These are phyloP conservation scores for Suillus occidentalis DNA, from an alignment of 768 basidiomycete genomes.

Conservation along the genomic window DNA sequence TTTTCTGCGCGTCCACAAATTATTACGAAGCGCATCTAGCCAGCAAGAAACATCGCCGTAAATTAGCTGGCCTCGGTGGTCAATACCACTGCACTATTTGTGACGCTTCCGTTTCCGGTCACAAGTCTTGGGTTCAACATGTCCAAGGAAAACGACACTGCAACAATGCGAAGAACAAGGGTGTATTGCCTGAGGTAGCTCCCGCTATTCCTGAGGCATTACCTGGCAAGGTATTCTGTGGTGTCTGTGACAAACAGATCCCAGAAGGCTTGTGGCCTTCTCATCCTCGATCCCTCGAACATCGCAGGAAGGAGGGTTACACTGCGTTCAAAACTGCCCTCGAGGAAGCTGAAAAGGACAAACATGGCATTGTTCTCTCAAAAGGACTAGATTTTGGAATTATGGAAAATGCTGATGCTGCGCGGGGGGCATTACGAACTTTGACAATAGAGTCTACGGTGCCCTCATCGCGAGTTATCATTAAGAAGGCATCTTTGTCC, in stretches of 20 bases:
- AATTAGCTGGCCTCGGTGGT: constrained; percentile 20
- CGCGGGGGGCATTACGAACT: constrained; percentile 11
- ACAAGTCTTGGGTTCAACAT: constrained; percentile 28
- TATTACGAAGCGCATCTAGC: constrained; percentile 31
- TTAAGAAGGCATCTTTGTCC: constrained; percentile 15
- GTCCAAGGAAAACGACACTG: constrained; percentile 20
- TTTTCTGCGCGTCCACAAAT: constrained; percentile 28
- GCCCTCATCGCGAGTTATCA: constrained; percentile 9
- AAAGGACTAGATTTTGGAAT: constrained; percentile 52
- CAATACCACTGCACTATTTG: constrained; percentile 35
- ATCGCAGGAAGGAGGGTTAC: constrained; percentile 40
- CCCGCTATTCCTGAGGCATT: constrained; percentile 30
- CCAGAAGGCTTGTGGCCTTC: constrained; percentile 32
- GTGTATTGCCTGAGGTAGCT: constrained; percentile 26
- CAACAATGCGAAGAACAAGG: constrained; percentile 12
- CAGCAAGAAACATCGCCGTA: constrained; percentile 31
- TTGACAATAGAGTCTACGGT: constrained; percentile 16
- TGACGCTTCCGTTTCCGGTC: constrained; percentile 11
- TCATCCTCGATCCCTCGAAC: constrained; percentile 33
- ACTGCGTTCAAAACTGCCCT: constrained; percentile 41
- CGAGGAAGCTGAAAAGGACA: constrained; percentile 56
- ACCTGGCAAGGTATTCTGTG: constrained; percentile 27
- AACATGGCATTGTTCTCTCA: constrained; percentile 47
- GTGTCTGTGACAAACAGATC: constrained; percentile 32
- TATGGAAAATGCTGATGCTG: constrained; percentile 39